A percentile compares a stretch with the other conserved stretches of the same genome.
These are phyloP conservation scores for Trapa bicornis DNA, from an alignment of 345 rosid genomes.

Conservation along the genomic window DNA sequence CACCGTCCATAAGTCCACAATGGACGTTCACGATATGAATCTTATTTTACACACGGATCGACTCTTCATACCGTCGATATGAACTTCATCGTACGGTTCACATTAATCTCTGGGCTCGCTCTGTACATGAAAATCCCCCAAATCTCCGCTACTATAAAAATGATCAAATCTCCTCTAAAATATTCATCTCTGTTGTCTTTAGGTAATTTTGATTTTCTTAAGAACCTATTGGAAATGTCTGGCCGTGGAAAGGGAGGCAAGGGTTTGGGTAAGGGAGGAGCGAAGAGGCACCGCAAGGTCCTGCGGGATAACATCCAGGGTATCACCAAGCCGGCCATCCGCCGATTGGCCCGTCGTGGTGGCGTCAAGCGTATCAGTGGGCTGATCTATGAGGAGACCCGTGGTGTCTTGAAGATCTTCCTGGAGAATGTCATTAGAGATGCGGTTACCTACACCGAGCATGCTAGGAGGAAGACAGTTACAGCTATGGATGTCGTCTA, in stretches of 20 bases:
- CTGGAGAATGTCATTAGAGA: conserved; percentile 40
- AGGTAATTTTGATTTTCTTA: no score
- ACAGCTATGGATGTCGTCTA: conserved; percentile 38
- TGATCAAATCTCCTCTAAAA: neutral
- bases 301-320: conserved; percentile 52
- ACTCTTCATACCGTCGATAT: neutral
- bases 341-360: conserved; percentile 41
- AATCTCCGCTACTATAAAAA: neutral
- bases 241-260: conserved; percentile 59
- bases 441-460: conserved; percentile 32
- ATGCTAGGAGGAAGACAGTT: conserved; percentile 31
- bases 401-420: conserved; percentile 46
- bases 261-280: conserved; percentile 54
- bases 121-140: neutral
- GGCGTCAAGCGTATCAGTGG: conserved; percentile 49
- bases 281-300: conserved; percentile 43
- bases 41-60: neutral
- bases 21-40: neutral
- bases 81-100: neutral
- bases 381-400: conserved; percentile 44
- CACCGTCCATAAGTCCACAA: neutral
- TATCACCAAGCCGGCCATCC: conserved; percentile 36
- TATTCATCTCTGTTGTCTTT: neutral
- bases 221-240: conserved; percentile 18
- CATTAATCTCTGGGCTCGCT: neutral